A percentile compares a stretch with the other conserved stretches of the same genome.
phyloP scores from a whole-genome alignment of 352 stramenopile genomes.

The Globisporangium recalcitrans region DNA sequence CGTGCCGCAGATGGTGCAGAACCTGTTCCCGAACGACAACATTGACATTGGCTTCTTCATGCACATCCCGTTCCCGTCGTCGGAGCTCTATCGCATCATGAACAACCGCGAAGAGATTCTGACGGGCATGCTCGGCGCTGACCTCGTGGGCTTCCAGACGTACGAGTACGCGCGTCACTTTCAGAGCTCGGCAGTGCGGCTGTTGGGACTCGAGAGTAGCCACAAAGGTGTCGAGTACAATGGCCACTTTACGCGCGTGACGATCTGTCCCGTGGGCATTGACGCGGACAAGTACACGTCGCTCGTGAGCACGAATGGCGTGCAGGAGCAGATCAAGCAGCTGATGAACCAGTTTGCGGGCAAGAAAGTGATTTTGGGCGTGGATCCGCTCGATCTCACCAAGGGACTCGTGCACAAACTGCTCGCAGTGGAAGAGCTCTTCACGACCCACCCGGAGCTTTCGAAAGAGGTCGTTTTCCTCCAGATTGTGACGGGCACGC shows the following conservation, averaged over 20 bases:
- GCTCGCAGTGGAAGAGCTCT: constrained; percentile 85
- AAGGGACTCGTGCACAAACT: constrained; percentile 90
- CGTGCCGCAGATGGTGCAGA: constrained; percentile 86
- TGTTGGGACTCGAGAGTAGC: constrained; percentile 85
- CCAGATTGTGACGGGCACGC: constrained; percentile 83
- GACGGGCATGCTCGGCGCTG: constrained; percentile 79
- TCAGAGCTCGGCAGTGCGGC: constrained; percentile 76
- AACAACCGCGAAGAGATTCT: constrained; percentile 86
- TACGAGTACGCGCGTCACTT: constrained; percentile 90
- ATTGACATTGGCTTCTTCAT: constrained; percentile 85
- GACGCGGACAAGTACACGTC: constrained; percentile 76
- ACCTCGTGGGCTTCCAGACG: constrained; percentile 90
- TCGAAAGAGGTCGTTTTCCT: constrained; percentile 93
- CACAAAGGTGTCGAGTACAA: constrained; percentile 88
- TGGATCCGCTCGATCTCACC: constrained; percentile 84
- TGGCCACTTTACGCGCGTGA: constrained; percentile 84
- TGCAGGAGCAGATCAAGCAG: constrained; percentile 62
- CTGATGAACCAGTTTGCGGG: constrained; percentile 65
- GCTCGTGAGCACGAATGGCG: constrained; percentile 48
- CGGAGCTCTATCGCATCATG: constrained; percentile 86
- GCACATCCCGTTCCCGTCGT: constrained; percentile 89
- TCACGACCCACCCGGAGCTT: constrained; percentile 85
- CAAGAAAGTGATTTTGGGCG: constrained; percentile 80
- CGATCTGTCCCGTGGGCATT: constrained; percentile 86
- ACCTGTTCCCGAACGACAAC: constrained; percentile 88